Conservation (phyloP, 2,329 filamentous ascomycete genomes). For the Sclerotiophoma versabilis region DNA sequence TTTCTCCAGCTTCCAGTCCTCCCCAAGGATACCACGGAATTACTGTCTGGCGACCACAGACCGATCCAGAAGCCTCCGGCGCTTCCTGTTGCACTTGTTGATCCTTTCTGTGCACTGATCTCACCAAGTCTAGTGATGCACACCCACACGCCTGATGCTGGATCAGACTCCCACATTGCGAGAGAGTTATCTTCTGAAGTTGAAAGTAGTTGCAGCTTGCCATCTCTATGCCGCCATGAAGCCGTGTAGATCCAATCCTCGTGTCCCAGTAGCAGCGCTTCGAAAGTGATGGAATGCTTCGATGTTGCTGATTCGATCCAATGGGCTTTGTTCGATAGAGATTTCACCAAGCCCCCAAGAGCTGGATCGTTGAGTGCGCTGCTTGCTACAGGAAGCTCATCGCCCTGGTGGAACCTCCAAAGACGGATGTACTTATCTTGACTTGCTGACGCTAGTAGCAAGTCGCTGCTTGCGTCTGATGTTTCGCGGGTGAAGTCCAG, state of each 20-base stretch:
- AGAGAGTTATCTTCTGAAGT: constrained; percentile 95
- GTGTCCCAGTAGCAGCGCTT: constrained; percentile 90
- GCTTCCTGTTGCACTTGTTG: constrained; percentile 94
- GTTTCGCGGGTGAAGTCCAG: constrained; percentile 77
- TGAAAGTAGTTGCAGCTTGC: constrained; percentile 76
- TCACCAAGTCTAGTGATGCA: constrained; percentile 86
- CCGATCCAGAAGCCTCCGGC: constrained; percentile 97
- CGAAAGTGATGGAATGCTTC: constrained; percentile 86
- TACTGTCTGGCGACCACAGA: constrained; percentile 83
- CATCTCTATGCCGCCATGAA: constrained; percentile 68
- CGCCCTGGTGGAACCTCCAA: constrained; percentile 82
- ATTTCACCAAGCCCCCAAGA: constrained; percentile 69
- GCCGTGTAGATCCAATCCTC: constrained; percentile 98
- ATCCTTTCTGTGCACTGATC: constrained; percentile 92
- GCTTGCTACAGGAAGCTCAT: constrained; percentile 66
- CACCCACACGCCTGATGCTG: constrained; percentile 87
- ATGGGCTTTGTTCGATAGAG: constrained; percentile 89
- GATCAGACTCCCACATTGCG: constrained; percentile 88
- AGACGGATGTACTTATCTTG: constrained; percentile 97
- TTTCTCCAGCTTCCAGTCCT: constrained; percentile 92
- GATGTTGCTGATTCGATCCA: constrained; percentile 66
- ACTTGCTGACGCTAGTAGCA: constrained; percentile 89
- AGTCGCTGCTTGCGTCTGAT: constrained; percentile 63
- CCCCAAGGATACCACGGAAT: constrained; percentile 79
- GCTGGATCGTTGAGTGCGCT: constrained; percentile 63